A percentile compares a stretch with the other conserved stretches of the same genome.
Evolutionary conservation across 2,329 filamentous ascomycete species (phyloP).

Genomic region (Stagonosporopsis cucurbitacearum): DNA sequence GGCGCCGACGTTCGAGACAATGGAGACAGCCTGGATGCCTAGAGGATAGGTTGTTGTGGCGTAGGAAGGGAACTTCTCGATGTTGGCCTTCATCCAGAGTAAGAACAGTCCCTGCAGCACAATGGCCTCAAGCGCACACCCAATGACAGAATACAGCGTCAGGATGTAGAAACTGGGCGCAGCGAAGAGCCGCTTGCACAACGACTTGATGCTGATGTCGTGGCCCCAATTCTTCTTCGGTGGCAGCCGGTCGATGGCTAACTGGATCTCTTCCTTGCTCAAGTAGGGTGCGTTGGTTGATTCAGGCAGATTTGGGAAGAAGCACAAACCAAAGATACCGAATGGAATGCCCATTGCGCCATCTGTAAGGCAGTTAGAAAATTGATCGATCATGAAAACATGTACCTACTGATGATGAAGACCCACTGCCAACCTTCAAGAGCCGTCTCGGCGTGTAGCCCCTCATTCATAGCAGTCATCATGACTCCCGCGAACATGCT

Average conservation of each 20-base stretch:
- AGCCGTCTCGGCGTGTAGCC: slow-evolving; percentile 27
- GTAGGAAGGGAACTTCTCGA: slow-evolving; percentile 42
- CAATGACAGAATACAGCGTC: slow-evolving; percentile 48
- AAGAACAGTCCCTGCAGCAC: slow-evolving; percentile 36
- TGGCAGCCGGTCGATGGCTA: slow-evolving; percentile 36
- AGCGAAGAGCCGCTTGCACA: slow-evolving; percentile 30
- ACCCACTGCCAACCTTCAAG: slow-evolving; percentile 42
- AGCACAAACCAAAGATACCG: slow-evolving; percentile 36
- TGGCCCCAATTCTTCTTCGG: slow-evolving; percentile 35
- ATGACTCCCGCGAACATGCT: slow-evolving; percentile 43
- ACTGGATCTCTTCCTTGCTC: slow-evolving; percentile 34
- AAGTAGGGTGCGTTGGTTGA: slow-evolving; percentile 32
- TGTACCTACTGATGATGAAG: slow-evolving; percentile 33
- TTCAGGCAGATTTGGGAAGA: slow-evolving; percentile 39
- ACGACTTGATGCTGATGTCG: slow-evolving; percentile 32
- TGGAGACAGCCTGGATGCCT: slow-evolving; percentile 63
- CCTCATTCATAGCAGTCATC: slow-evolving; percentile 43
- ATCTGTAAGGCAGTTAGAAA: slow-evolving; percentile 25
- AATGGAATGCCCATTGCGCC: slow-evolving; percentile 40
- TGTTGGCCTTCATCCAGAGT: slow-evolving; percentile 34
- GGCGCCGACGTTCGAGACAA: slow-evolving; percentile 55
- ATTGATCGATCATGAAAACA: fast-evolving
- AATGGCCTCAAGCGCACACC: slow-evolving; percentile 47
- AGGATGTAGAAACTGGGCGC: slow-evolving; percentile 49
- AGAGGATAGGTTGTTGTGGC: slow-evolving; percentile 66